Conservation (phyloP, 352 stramenopile species). For the Globisporangium recalcitrans region DNA sequence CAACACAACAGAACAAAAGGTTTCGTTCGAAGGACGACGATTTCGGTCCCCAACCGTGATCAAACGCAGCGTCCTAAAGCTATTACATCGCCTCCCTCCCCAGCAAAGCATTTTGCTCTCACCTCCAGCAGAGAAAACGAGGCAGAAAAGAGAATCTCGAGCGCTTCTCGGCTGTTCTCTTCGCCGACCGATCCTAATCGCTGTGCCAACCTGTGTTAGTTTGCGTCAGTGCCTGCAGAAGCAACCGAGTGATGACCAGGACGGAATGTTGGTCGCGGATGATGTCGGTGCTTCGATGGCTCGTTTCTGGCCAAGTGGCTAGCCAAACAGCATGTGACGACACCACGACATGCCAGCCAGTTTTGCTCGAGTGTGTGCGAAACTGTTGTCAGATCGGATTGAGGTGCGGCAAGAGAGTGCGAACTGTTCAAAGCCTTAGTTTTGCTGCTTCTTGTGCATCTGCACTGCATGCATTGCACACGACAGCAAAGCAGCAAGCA, state of each 20-base stretch:
- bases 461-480: too few relatives aligned
- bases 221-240: not conserved
- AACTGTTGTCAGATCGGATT: not conserved
- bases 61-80: too few relatives aligned
- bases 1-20: too few relatives aligned
- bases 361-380: not conserved
- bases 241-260: not conserved
- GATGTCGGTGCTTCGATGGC: not conserved
- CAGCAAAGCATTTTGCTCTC: too few relatives aligned
- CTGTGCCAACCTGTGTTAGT: not conserved
- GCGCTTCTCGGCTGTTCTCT: not conserved
- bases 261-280: not conserved
- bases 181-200: not conserved
- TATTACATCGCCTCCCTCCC: too few relatives aligned
- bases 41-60: too few relatives aligned
- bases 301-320: not conserved
- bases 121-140: too few relatives aligned
- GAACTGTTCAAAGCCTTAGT: not conserved
- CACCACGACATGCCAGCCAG: not conserved
- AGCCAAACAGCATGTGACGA: not conserved
- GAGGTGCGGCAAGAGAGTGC: not conserved
- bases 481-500: not conserved
- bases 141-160: not conserved
- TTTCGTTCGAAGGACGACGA: too few relatives aligned
- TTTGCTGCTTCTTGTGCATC: too few relatives aligned